phyloP scores from a whole-genome alignment of 139 green algal genomes.

The Chlamydomonas applanata region DNA sequence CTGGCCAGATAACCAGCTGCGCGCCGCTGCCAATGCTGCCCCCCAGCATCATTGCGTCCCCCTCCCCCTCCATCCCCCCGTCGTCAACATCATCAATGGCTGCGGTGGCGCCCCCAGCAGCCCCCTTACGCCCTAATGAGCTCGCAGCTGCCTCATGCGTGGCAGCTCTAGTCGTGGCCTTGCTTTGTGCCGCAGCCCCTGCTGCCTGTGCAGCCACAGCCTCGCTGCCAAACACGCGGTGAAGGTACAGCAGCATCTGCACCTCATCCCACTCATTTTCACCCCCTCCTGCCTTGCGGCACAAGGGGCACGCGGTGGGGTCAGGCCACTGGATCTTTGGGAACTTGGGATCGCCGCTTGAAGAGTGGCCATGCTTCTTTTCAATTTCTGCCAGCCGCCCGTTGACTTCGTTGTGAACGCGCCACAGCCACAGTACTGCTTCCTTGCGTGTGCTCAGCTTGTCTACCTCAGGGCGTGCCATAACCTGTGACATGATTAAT shows the following conservation, averaged over 20 bases:
- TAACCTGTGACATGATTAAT: slow-evolving; percentile 19
- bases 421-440: slow-evolving; percentile 78
- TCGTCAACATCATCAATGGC: slow-evolving; percentile 15
- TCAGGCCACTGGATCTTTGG: slow-evolving; percentile 68
- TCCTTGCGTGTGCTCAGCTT: slow-evolving; percentile 40
- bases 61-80: slow-evolving; percentile 6
- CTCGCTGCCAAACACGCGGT: slow-evolving; percentile 15
- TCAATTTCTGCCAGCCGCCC: slow-evolving; percentile 48
- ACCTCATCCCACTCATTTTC: neutral
- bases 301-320: slow-evolving; percentile 6
- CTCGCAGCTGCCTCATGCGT: no score
- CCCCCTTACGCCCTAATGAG: no score
- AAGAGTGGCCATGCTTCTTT: slow-evolving; percentile 33
- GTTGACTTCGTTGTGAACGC: slow-evolving; percentile 81
- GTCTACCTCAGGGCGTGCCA: slow-evolving; percentile 29
- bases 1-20: neutral
- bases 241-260: neutral
- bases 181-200: no score
- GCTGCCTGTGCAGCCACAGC: neutral
- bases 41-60: neutral
- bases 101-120: no score
- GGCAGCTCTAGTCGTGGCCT: no score
- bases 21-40: neutral
- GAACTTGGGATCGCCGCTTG: slow-evolving; percentile 58
- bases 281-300: neutral